A percentile compares a stretch with the other conserved stretches of the same genome.
These are phyloP conservation scores for Penicillium chermesinum DNA, from an alignment of 495 filamentous ascomycete species.

Conservation along the genomic window DNA sequence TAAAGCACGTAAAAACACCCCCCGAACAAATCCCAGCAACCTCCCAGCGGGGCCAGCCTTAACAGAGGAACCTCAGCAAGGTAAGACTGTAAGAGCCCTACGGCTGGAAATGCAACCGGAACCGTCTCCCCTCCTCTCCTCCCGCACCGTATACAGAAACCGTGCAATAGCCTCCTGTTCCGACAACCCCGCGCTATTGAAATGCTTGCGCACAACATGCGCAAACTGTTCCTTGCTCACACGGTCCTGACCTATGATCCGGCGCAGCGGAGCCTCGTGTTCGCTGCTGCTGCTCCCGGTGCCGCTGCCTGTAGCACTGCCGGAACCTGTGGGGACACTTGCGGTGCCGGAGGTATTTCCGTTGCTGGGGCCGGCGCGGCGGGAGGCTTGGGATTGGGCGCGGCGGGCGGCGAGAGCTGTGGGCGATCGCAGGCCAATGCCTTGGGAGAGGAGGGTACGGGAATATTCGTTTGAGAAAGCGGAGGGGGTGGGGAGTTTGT, in stretches of 20 bases:
- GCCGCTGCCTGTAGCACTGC: background rate
- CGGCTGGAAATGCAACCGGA: conserved; percentile 43
- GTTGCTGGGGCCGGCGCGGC: conserved; percentile 7
- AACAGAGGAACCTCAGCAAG: too few species aligned
- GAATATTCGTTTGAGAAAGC: conserved; percentile 68
- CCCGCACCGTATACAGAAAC: conserved; percentile 76
- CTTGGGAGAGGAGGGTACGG: conserved; percentile 64
- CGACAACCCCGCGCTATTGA: conserved; percentile 76
- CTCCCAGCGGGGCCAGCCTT: too few species aligned
- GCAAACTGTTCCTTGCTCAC: conserved; percentile 76
- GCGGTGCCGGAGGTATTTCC: background rate
- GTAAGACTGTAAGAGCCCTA: too few species aligned
- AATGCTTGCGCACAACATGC: conserved; percentile 80
- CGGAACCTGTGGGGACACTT: background rate
- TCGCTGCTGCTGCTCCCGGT: conserved; percentile 1
- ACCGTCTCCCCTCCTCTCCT: conserved; percentile 40
- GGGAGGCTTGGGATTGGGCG: conserved; percentile 19
- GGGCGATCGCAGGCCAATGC: conserved; percentile 57
- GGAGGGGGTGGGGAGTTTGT: conserved; percentile 64
- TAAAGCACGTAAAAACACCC: conserved; percentile 5
- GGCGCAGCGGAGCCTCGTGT: conserved; percentile 23
- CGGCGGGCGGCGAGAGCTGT: conserved; percentile 41
- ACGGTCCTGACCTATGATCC: conserved; percentile 47
- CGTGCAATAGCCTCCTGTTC: conserved; percentile 87
- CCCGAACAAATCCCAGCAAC: conserved; percentile 1